Percentiles rank a stretch among this genome's conserved stretches.
Conservation (phyloP, 352 stramenopile genomes). For the Phytophthora sojae region DNA sequence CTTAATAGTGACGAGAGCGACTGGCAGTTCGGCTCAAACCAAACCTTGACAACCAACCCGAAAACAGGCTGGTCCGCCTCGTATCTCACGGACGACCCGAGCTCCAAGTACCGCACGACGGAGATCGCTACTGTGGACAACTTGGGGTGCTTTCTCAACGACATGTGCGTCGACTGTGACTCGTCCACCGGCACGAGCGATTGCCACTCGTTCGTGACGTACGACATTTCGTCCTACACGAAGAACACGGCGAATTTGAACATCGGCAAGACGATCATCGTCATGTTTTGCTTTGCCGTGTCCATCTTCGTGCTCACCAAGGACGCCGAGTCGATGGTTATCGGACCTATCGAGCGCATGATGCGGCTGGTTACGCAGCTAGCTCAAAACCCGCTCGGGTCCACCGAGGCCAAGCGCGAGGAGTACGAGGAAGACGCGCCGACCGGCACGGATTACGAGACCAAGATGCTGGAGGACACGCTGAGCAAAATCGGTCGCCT, state of each 20-base stretch:
- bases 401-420: constrained; percentile 72
- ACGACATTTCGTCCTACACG: constrained; percentile 69
- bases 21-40: constrained; percentile 51
- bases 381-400: constrained; percentile 70
- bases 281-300: constrained; percentile 92
- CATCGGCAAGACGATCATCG: constrained; percentile 88
- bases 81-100: constrained; percentile 56
- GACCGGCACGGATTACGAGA: constrained; percentile 90
- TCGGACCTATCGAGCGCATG: constrained; percentile 97
- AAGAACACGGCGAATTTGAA: constrained; percentile 61
- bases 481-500: constrained; percentile 95
- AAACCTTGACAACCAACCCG: constrained; percentile 57
- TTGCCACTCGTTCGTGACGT: constrained; percentile 80
- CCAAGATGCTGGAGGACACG: constrained; percentile 95
- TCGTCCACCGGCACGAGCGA: constrained; percentile 37
- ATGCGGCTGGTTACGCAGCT: constrained; percentile 86
- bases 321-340: constrained; percentile 95
- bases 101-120: constrained; percentile 52
- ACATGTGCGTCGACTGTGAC: constrained; percentile 65
- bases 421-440: constrained; percentile 78
- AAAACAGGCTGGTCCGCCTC: constrained; percentile 75
- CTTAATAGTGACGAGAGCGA: constrained; percentile 55
- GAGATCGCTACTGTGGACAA: constrained; percentile 74
- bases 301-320: constrained; percentile 94
- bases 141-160: constrained; percentile 72